Evolutionary conservation across 2,329 filamentous ascomycete genomes (phyloP).

Genomic region (Fusarium buharicum): DNA sequence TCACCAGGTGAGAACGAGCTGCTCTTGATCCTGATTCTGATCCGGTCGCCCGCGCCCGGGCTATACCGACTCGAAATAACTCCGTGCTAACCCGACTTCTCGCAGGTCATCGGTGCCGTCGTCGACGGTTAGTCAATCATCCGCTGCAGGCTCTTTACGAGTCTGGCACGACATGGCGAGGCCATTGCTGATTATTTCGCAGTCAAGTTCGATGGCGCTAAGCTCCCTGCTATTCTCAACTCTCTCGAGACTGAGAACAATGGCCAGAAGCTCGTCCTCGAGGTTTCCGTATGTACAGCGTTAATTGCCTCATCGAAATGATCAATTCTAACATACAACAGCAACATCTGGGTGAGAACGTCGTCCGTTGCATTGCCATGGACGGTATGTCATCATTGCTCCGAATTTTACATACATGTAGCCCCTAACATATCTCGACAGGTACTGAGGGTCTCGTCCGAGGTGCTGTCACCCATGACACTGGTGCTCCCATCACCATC

Average conservation of each 20-base stretch:
- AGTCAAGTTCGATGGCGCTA: constrained; percentile 97
- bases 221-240: constrained; percentile 97
- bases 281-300: constrained; percentile 82
- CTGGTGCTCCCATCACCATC: constrained; percentile 94
- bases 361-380: constrained; percentile 99
- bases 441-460: constrained; percentile 99
- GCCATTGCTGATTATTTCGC: constrained; percentile 48
- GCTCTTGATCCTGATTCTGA: constrained; percentile 1
- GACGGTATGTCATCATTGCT: constrained; percentile 75
- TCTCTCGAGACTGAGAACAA: constrained; percentile 91
- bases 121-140: constrained; percentile 83
- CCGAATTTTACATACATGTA: constrained; percentile 30
- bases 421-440: constrained; percentile 51
- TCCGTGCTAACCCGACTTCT: constrained; percentile 37
- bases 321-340: constrained; percentile 59
- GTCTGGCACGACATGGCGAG: constrained; percentile 9
- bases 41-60: constrained; percentile 44
- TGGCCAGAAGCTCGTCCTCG: constrained; percentile 92
- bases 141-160: constrained; percentile 20
- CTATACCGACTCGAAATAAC: constrained; percentile 23
- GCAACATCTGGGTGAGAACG: constrained; percentile 99
- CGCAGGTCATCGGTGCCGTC: constrained; percentile 96
- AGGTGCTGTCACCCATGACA: constrained; percentile 86
- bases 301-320: constrained; percentile 7
- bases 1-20: constrained; percentile 66